Base-by-base conservation (phyloP, 2,329 filamentous ascomycete genomes). In the Dichotomopilus funicola region DNA sequence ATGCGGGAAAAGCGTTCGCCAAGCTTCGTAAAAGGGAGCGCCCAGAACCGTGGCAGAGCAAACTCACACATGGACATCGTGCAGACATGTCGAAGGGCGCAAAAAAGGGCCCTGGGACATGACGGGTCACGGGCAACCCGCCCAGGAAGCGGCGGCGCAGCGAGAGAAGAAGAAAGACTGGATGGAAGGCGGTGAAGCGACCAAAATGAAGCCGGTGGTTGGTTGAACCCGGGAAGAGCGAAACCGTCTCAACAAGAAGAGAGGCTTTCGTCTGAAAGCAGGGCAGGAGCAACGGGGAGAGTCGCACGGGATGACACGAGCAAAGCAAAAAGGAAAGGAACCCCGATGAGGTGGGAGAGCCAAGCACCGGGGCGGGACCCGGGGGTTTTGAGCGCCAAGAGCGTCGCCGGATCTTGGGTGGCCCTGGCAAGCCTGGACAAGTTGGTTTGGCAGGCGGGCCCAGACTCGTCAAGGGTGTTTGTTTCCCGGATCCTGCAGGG, bases 51-150 rank as follows among this genome's bases (percentile, higher is more conserved):
- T 6, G 46, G 55, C 35, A 31, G 12, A 10, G 8, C 33, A 45
- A 50, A 65, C 64, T 64, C 57, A 65, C 64, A 60, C 59, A 63
- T 62, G 35, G 63, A 61, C 64, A 65, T 65, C 61, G 57, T 65
- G 19, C 54, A 49, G 49, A 49, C 54, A 56, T 56, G 34, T 49
- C 54, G 57, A 60, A 56, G 55, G 55, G 54, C 38, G 42, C 38
- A 49, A 59, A 19, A 40, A 49, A 38, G 11, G 52, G 45, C 51
- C 58, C 52, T 56, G 49, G 38, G 13, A 44, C 51, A 59, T 55
- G 53, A 37, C 48, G 54, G 19, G 46, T 50, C 19, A 47, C 54
- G 50, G 10, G 58, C 56, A 60, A 60, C 49, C 8, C 12, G 8
- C 57, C 49, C 49, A 33, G 5, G n/a, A 8, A 10, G 43, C 34